These are phyloP conservation scores for Grosmannia penicillata DNA, from an alignment of 2,329 filamentous ascomycete species.

Conservation along the genomic window DNA sequence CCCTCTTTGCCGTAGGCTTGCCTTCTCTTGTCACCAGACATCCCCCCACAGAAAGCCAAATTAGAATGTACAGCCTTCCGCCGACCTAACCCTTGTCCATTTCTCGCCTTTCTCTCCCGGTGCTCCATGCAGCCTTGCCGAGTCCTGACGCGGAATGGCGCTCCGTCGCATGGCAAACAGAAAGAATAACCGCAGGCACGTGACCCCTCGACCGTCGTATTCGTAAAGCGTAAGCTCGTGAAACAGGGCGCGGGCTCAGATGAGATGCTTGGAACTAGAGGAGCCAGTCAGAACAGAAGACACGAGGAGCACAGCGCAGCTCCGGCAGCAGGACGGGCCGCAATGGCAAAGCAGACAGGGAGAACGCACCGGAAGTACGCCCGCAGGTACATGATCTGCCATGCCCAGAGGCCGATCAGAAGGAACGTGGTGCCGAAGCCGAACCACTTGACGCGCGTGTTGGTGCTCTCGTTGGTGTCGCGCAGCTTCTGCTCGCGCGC, in stretches of 20 bases:
- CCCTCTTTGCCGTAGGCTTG: no score
- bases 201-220: no score
- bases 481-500: constrained; percentile 82
- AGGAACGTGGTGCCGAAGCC: constrained; percentile 86
- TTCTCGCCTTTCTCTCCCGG: no score
- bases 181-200: no score
- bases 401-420: constrained; percentile 74
- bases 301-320: no score
- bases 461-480: constrained; percentile 99
- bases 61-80: no score
- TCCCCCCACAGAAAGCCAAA: no score
- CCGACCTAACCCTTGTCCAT: no score
- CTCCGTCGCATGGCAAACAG: neutral
- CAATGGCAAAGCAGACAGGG: neutral
- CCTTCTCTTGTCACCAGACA: no score
- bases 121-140: no score
- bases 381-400: constrained; percentile 95
- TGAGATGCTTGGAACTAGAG: constrained; percentile 53
- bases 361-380: constrained; percentile 71
- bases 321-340: neutral
- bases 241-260: constrained; percentile 23
- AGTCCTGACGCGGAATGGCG: no score
- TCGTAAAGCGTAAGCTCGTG: neutral
- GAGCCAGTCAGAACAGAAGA: neutral
- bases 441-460: constrained; percentile 98